phyloP scores from a whole-genome alignment of 768 basidiomycete species.

The Sutorius australiensis region DNA sequence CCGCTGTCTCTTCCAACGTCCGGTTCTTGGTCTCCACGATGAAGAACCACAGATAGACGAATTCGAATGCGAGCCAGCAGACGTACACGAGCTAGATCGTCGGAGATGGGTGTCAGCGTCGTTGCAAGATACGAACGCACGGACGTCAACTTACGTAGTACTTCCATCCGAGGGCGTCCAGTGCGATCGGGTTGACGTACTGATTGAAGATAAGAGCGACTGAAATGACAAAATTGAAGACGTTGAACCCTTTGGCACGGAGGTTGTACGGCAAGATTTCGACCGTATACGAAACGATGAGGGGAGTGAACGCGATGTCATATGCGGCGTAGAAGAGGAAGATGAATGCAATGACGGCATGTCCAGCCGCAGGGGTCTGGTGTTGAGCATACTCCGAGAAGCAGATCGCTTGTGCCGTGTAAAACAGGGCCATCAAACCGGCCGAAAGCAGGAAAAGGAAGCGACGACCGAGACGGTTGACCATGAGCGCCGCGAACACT shows the following conservation, averaged over 20 bases:
- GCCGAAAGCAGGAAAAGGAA: slow-evolving; percentile 61
- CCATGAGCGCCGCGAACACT: slow-evolving; percentile 50
- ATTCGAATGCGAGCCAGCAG: slow-evolving; percentile 65
- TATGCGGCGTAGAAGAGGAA: slow-evolving; percentile 80
- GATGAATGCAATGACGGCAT: slow-evolving; percentile 78
- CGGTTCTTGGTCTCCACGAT: slow-evolving; percentile 69
- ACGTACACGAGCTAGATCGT: slow-evolving; percentile 57
- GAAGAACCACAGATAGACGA: slow-evolving; percentile 62
- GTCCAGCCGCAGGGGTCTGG: slow-evolving; percentile 43
- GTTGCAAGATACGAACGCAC: background rate
- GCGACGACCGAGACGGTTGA: slow-evolving; percentile 69
- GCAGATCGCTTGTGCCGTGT: slow-evolving; percentile 64
- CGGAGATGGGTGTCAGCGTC: background rate
- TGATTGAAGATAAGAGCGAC: slow-evolving; percentile 85
- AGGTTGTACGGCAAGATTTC: slow-evolving; percentile 83
- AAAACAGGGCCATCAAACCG: slow-evolving; percentile 61
- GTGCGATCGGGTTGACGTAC: slow-evolving; percentile 80
- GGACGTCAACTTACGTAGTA: slow-evolving; percentile 60
- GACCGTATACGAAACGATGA: slow-evolving; percentile 82
- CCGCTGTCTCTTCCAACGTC: slow-evolving; percentile 79
- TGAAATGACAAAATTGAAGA: slow-evolving; percentile 79
- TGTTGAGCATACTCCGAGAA: slow-evolving; percentile 52
- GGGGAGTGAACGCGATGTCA: slow-evolving; percentile 81
- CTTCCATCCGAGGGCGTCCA: slow-evolving; percentile 63
- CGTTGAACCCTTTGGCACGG: slow-evolving; percentile 81